These are phyloP conservation scores for Aspergillus eucalypticola DNA, from an alignment of 2,329 filamentous ascomycete genomes.

Conservation along the genomic window DNA sequence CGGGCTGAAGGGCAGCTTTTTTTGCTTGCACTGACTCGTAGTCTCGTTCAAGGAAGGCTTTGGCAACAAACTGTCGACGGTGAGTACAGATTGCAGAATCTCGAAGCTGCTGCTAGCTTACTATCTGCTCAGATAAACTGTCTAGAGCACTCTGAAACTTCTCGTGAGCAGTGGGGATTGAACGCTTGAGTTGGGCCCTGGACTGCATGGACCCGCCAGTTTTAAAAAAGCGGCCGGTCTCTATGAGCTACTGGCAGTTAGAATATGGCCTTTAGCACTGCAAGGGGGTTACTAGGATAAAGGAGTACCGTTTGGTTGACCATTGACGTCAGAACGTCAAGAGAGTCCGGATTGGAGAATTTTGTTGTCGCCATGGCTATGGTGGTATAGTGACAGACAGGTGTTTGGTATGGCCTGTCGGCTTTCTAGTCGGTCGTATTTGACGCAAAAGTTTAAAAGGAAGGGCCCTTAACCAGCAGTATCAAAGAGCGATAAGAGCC, in stretches of 20 bases:
- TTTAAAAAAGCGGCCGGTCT: conserved; percentile 45
- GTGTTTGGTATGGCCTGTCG: not conserved
- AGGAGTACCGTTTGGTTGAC: conserved; percentile 40
- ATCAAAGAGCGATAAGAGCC: not conserved
- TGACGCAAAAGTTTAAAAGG: not conserved
- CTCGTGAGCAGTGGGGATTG: conserved; percentile 41
- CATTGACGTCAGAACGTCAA: conserved; percentile 36
- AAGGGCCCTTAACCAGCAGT: not conserved
- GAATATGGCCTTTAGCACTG: conserved; percentile 5
- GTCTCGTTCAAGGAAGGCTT: conserved; percentile 45
- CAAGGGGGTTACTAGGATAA: not conserved
- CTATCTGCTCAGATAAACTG: conserved; percentile 45
- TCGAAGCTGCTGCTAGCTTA: conserved; percentile 24
- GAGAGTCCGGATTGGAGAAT: conserved; percentile 35
- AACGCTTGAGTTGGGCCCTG: conserved; percentile 38
- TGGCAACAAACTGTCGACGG: conserved; percentile 41
- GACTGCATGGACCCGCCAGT: conserved; percentile 37
- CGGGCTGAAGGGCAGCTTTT: conserved; percentile 29
- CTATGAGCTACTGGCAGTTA: conserved; percentile 39
- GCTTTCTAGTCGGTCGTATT: not conserved
- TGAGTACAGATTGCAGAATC: conserved; percentile 4
- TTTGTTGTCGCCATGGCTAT: conserved; percentile 24
- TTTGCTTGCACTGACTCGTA: conserved; percentile 40
- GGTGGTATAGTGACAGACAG: not conserved
- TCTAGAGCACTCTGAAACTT: conserved; percentile 44